Base-by-base conservation (phyloP, 2,329 filamentous ascomycete genomes). In the Fusarium metavorans region DNA sequence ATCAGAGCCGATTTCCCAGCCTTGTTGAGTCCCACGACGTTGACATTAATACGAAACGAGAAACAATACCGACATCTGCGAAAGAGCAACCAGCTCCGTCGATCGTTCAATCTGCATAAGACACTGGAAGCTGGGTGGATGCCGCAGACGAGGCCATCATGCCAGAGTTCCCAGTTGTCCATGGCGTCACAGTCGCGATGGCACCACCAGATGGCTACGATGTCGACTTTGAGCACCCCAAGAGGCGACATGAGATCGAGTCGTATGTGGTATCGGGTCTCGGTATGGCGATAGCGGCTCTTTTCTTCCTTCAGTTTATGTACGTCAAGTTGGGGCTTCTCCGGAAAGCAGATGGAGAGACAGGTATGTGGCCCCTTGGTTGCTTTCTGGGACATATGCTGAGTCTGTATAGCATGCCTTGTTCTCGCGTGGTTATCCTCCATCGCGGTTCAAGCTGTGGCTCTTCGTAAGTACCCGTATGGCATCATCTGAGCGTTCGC, bases 201-300 rank as follows among this genome's bases (percentile, higher is more conserved):
- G 48, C 32, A 2, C 75, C 82, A 5, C 82, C 82, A 0, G 66
- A 72, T 1, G 81, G 72, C n/a, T 84, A 83, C 61, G 64, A 73
- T 2, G 79, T 83, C 27, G 71, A 84, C 67, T 82, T 84, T 54
- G 76, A 79, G 4, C 68, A 83, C 39, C 83, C 82, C 0, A 71
- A 76, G n/a, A 68, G 72, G 9, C 75, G 76, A 1, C 68, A 75
- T 9, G 75, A 73, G 18, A n/a, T 72, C 7, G 74, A 63, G 8
- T 60, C 76, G 2, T 80, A 80, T 27, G 30, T 70, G 3, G 45
- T 74, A 4, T 73, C 69, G 1, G 72, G 70, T 6, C 25, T 79
- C 18, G 76, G 78, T 14, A 76, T 70, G 20, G 9, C 59, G 6
- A 61, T 80, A 11, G 64, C 76, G 13, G 32, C 76, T 8, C 32